Conservation (phyloP, 305 asterid genomes). For the Solanum hybrid region DNA sequence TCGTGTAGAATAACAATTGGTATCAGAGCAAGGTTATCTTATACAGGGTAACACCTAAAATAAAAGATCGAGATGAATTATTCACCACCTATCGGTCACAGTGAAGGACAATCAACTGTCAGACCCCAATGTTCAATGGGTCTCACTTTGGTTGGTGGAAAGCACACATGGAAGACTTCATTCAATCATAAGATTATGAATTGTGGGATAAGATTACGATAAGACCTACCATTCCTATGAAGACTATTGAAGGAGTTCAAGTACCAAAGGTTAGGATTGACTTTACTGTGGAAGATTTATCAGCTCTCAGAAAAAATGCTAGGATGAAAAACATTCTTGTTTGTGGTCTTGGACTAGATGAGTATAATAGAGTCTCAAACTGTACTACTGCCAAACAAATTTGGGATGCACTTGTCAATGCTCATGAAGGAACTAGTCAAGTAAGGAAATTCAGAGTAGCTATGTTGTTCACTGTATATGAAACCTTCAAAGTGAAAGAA, state of each 20-base stretch:
- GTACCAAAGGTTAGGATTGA: background rate
- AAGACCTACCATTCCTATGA: too few species aligned
- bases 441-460: too few species aligned
- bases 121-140: background rate
- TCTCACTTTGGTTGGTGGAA: background rate
- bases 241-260: background rate
- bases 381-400: too few species aligned
- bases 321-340: too few species aligned
- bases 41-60: background rate
- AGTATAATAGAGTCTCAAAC: too few species aligned
- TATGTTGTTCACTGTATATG: too few species aligned
- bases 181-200: too few species aligned
- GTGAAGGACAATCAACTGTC: background rate
- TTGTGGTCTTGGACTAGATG: background rate
- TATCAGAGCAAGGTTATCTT: background rate
- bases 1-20: background rate
- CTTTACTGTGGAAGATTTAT: background rate
- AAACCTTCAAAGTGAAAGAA: too few species aligned
- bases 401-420: too few species aligned
- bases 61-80: too few species aligned
- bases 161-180: background rate
- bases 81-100: background rate
- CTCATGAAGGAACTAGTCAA: too few species aligned
- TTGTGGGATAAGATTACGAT: too few species aligned
- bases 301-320: background rate